phyloP scores from a whole-genome alignment of 2,329 filamentous ascomycete genomes.

The Myriosclerotinia scirpicola region DNA sequence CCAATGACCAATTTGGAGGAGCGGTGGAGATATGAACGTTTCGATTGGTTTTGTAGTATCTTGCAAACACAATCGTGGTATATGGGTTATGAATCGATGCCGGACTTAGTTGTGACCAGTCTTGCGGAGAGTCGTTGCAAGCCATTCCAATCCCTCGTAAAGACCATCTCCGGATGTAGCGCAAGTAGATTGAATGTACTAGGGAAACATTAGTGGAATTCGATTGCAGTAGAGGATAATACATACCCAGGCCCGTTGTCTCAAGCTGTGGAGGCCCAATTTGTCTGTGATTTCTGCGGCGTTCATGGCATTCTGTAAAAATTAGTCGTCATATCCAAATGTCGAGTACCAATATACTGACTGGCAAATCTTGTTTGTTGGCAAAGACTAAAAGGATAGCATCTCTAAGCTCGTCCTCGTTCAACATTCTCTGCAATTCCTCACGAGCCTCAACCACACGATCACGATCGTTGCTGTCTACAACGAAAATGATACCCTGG shows the following conservation, averaged over 20 bases:
- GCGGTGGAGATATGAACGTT: constrained; percentile 39
- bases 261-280: constrained; percentile 98
- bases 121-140: constrained; percentile 81
- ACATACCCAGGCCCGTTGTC: constrained; percentile 98
- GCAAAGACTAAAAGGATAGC: constrained; percentile 96
- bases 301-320: constrained; percentile 91
- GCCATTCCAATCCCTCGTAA: constrained; percentile 97
- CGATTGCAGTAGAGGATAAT: background rate
- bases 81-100: constrained; percentile 9
- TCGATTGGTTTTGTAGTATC: constrained; percentile 36
- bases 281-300: constrained; percentile 99
- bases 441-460: constrained; percentile 96
- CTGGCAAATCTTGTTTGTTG: constrained; percentile 99
- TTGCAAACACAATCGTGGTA: constrained; percentile 36
- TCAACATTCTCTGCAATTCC: constrained; percentile 97
- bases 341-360: constrained; percentile 51
- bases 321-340: constrained; percentile 21
- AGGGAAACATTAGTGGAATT: constrained; percentile 31
- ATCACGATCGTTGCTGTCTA: constrained; percentile 98
- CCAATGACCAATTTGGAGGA: constrained; percentile 38
- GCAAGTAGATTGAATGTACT: constrained; percentile 99
- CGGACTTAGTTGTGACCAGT: constrained; percentile 59
- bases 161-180: constrained; percentile 98
- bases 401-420: constrained; percentile 98
- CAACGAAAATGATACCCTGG: constrained; percentile 99